These are phyloP conservation scores for Neospermospora avenae DNA, from an alignment of 2,329 filamentous ascomycete genomes.

Conservation along the genomic window DNA sequence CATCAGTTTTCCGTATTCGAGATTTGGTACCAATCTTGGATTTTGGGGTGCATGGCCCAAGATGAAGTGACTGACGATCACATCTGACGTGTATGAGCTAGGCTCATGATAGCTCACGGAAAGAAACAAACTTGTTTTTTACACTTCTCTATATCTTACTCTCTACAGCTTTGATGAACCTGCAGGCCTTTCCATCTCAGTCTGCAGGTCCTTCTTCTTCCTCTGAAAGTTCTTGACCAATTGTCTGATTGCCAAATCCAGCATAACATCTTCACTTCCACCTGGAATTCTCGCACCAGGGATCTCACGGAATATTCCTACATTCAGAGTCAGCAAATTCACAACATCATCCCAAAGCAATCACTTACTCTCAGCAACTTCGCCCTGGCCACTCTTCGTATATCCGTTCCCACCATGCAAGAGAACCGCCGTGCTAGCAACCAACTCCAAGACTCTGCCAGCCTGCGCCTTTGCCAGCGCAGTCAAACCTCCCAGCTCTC, in stretches of 20 bases:
- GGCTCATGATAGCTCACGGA: too few relatives aligned
- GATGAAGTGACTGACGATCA: too few relatives aligned
- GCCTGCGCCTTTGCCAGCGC: slow-evolving; percentile 70
- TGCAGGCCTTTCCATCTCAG: slow-evolving; percentile 17
- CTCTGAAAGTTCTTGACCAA: slow-evolving; percentile 65
- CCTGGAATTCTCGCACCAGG: slow-evolving; percentile 61
- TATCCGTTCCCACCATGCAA: slow-evolving; percentile 74
- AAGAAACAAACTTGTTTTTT: too few relatives aligned
- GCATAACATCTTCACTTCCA: slow-evolving; percentile 69
- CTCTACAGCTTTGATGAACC: slow-evolving; percentile 43
- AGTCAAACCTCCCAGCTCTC: slow-evolving; percentile 67
- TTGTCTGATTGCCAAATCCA: slow-evolving; percentile 67
- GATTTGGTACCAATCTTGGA: too few relatives aligned
- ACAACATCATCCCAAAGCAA: not conserved
- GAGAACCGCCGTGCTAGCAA: slow-evolving; percentile 64
- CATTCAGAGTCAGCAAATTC: slow-evolving; percentile 2
- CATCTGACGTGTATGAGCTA: too few relatives aligned
- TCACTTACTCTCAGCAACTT: slow-evolving; percentile 64
- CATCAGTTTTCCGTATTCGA: too few relatives aligned
- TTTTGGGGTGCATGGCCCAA: too few relatives aligned
- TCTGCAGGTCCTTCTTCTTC: slow-evolving; percentile 51
- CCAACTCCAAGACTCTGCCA: slow-evolving; percentile 69
- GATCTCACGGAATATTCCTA: slow-evolving; percentile 62
- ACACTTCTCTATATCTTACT: not conserved
- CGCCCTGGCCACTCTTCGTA: slow-evolving; percentile 66